Conservation (phyloP, 148 eudicot genomes). For the Cornus suecica region DNA sequence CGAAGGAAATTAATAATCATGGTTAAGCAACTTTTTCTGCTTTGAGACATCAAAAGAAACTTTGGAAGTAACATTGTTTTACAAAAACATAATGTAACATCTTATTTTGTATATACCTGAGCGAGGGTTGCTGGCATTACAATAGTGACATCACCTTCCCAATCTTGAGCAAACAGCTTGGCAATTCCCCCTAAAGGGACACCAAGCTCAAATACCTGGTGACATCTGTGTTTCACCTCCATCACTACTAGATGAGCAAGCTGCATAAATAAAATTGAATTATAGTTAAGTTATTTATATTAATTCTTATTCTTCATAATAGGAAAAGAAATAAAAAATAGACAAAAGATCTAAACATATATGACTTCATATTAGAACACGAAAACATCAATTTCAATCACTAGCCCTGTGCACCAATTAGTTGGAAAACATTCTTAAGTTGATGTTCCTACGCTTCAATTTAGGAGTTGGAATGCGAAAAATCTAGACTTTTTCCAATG, state of each 20-base stretch:
- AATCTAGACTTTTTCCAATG: too few species aligned
- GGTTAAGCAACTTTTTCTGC: neutral
- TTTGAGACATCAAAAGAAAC: neutral
- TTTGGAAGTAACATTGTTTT: too few species aligned
- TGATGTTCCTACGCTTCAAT: too few species aligned
- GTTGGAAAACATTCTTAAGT: too few species aligned
- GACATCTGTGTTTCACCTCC: slow-evolving; percentile 97
- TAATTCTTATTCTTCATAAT: too few species aligned
- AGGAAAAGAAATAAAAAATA: too few species aligned
- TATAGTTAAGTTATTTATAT: too few species aligned
- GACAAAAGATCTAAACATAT: too few species aligned
- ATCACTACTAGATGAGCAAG: slow-evolving; percentile 90
- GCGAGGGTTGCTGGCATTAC: slow-evolving; percentile 98
- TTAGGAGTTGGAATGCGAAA: too few species aligned
- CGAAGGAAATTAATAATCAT: too few species aligned
- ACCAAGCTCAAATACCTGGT: slow-evolving; percentile 91
- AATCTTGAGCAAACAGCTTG: slow-evolving; percentile 94
- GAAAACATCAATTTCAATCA: neutral
- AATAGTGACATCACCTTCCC: slow-evolving; percentile 98
- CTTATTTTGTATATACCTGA: slow-evolving; percentile 52
- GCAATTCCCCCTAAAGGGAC: slow-evolving; percentile 87
- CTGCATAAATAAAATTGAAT: slow-evolving; percentile 32
- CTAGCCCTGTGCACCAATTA: too few species aligned
- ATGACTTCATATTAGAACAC: neutral
- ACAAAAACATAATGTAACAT: neutral